Percentiles rank a stretch among this genome's conserved stretches.
These are phyloP conservation scores for Telfairia occidentalis DNA, from an alignment of 331 rosid species.

Conservation along the genomic window DNA sequence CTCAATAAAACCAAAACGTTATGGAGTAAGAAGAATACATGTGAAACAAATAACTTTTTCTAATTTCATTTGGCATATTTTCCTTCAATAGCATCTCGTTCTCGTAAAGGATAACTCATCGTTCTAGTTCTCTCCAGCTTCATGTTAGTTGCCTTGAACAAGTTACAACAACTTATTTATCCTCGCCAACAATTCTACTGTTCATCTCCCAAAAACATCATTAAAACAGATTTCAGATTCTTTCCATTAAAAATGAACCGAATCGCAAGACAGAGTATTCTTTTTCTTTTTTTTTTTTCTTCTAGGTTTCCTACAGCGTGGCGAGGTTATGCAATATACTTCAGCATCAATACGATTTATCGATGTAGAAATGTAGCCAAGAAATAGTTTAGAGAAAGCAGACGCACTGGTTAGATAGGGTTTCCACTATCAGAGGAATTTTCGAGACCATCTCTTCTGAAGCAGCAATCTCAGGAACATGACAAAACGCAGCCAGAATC, in stretches of 20 bases:
- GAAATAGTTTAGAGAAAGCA: not conserved
- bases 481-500: slow-evolving; percentile 71
- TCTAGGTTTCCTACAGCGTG: not conserved
- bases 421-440: slow-evolving; percentile 55
- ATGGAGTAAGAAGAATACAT: not conserved
- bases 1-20: not conserved
- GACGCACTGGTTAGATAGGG: slow-evolving; percentile 45
- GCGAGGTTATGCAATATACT: not conserved
- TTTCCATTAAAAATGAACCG: not conserved
- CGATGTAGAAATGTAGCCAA: not conserved
- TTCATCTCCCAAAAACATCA: not conserved
- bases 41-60: not conserved
- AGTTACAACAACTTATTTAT: not conserved
- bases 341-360: not conserved
- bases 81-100: not conserved
- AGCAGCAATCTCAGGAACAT: slow-evolving; percentile 66
- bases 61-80: not conserved
- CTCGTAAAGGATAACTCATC: not conserved
- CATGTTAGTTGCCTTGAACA: not conserved
- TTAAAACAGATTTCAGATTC: not conserved
- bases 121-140: not conserved
- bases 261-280: no score
- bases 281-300: not conserved
- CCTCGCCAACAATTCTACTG: not conserved
- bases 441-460: slow-evolving; percentile 49